phyloP scores from a whole-genome alignment of 805 yeast genomes.

The Cyberlindnera petersonii region DNA sequence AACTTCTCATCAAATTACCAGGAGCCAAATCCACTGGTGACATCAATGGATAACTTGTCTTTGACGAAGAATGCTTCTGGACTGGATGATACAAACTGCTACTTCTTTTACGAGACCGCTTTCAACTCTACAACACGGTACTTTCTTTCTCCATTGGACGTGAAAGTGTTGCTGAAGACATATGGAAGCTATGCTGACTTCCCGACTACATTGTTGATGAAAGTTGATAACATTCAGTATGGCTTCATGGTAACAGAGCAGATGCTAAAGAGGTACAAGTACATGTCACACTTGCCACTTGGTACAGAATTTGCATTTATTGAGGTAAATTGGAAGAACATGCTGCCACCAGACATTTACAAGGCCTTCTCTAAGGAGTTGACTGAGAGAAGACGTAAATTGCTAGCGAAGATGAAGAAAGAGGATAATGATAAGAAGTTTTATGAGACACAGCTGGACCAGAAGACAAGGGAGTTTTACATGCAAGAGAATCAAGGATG shows the following conservation, averaged over 20 bases:
- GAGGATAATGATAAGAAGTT: conserved; percentile 59
- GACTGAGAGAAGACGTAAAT: conserved; percentile 48
- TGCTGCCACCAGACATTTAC: conserved; percentile 41
- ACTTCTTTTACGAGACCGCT: conserved; percentile 74
- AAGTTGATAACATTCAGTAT: conserved; percentile 64
- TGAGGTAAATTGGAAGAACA: conserved; percentile 77
- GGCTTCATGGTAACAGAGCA: conserved; percentile 63
- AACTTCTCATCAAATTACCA: conserved; percentile 27
- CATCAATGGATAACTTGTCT: conserved; percentile 16
- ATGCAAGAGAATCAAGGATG: conserved; percentile 47
- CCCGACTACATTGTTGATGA: conserved; percentile 60
- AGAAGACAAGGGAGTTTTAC: conserved; percentile 54
- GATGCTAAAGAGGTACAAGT: conserved; percentile 59
- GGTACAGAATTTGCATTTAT: conserved; percentile 82
- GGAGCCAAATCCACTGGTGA: conserved; percentile 19
- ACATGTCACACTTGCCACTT: conserved; percentile 73
- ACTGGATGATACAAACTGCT: conserved; percentile 42
- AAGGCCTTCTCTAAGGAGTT: conserved; percentile 51
- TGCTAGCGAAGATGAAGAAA: conserved; percentile 43
- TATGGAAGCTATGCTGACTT: conserved; percentile 61
- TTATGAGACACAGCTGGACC: conserved; percentile 57
- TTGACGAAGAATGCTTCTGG: conserved; percentile 16
- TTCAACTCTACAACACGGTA: conserved; percentile 62
- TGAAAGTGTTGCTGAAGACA: conserved; percentile 61
- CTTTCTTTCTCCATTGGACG: conserved; percentile 75